A percentile compares a stretch with the other conserved stretches of the same genome.
Conservation (phyloP, 2,329 filamentous ascomycete genomes). For the Pseudogymnoascus sp. region DNA sequence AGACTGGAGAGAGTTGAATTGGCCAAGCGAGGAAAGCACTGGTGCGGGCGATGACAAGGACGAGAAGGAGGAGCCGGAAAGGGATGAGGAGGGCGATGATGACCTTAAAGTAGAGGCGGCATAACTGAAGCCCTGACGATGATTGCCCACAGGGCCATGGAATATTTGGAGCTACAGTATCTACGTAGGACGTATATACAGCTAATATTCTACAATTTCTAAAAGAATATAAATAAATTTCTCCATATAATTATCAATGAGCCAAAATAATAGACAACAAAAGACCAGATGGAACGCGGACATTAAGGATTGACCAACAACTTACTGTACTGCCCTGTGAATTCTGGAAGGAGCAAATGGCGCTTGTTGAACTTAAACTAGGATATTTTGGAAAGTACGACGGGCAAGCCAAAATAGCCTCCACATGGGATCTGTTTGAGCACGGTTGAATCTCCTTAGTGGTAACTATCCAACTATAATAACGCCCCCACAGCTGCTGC, state of each 20-base stretch:
- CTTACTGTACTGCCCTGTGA: neutral
- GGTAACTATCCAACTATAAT: neutral
- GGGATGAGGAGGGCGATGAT: slow-evolving; percentile 5
- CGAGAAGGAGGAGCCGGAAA: slow-evolving; percentile 7
- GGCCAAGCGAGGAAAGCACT: slow-evolving; percentile 6
- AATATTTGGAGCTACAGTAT: neutral
- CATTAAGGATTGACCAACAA: neutral
- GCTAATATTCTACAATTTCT: neutral
- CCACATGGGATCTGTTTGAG: neutral
- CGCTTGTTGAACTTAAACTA: neutral
- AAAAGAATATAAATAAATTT: neutral
- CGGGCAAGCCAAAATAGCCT: neutral
- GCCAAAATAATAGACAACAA: neutral
- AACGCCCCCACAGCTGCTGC: neutral
- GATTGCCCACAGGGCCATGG: neutral
- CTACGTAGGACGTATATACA: neutral
- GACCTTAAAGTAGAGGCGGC: neutral
- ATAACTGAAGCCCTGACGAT: neutral
- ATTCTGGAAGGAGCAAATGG: neutral
- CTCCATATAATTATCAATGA: neutral
- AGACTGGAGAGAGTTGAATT: slow-evolving; percentile 84
- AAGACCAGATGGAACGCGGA: neutral
- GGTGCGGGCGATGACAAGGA: slow-evolving; percentile 10
- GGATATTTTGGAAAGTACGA: neutral
- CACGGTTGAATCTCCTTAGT: neutral